phyloP scores from a whole-genome alignment of 2,329 filamentous ascomycete genomes.

The Domatiomyces globalis region DNA sequence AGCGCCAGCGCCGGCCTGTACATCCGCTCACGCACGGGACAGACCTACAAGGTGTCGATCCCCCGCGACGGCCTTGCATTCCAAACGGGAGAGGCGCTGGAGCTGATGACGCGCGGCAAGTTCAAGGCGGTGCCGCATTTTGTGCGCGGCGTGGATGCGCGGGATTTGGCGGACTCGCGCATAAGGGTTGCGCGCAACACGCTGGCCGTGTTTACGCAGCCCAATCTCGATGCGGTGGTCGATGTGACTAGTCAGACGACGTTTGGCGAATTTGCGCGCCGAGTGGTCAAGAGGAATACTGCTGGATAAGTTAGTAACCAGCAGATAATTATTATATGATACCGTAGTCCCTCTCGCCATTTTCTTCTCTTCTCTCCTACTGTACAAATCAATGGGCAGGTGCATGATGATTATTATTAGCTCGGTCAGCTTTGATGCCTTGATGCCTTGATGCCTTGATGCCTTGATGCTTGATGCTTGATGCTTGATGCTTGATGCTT shows the following conservation, averaged over 20 bases:
- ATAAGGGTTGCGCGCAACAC: constrained; percentile 64
- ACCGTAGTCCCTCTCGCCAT: too few species aligned
- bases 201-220: constrained; percentile 91
- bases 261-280: constrained; percentile 61
- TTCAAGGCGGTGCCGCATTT: constrained; percentile 96
- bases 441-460: too few species aligned
- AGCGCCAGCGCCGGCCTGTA: constrained; percentile 83
- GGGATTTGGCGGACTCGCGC: constrained; percentile 26
- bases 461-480: too few species aligned
- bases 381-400: too few species aligned
- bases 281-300: constrained; percentile 62
- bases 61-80: constrained; percentile 86
- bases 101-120: constrained; percentile 76
- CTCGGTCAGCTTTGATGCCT: too few species aligned
- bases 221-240: constrained; percentile 63
- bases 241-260: constrained; percentile 58
- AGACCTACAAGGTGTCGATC: constrained; percentile 81
- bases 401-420: too few species aligned
- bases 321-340: too few species aligned
- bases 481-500: too few species aligned
- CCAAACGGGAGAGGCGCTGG: constrained; percentile 83
- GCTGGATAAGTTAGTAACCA: constrained; percentile 19
- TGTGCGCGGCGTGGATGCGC: constrained; percentile 59
- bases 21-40: constrained; percentile 70
- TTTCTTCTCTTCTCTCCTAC: too few species aligned